A percentile compares a stretch with the other conserved stretches of the same genome.
Evolutionary conservation across 129 eudicot species (phyloP).

Genomic region (Lactuca saligna): DNA sequence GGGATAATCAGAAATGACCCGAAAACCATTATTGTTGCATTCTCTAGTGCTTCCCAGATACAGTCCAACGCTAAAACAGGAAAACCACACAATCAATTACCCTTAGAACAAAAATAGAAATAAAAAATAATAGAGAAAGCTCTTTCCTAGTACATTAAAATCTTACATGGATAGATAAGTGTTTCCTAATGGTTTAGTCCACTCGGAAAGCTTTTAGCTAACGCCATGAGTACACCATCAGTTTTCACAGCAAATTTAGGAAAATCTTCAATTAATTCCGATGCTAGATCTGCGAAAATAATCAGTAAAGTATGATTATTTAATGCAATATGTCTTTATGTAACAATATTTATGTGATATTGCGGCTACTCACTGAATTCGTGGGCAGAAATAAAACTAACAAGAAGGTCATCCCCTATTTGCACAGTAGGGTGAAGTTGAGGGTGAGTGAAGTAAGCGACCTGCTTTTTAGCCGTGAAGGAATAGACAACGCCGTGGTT

Average conservation of each 20-base stretch:
- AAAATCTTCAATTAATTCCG: neutral
- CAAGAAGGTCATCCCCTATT: neutral
- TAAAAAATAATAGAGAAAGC: neutral
- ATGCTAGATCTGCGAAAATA: conserved; percentile 3
- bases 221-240: neutral
- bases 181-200: neutral
- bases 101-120: neutral
- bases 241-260: neutral
- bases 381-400: conserved; percentile 13
- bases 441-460: neutral
- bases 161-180: conserved; percentile 22
- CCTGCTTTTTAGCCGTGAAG: neutral
- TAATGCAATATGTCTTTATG: neutral
- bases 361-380: neutral
- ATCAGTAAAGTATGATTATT: neutral
- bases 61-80: neutral
- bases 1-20: too few relatives aligned
- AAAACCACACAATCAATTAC: conserved; percentile 1
- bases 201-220: conserved; percentile 7
- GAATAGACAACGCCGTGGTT: neutral
- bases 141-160: too few relatives aligned
- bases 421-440: neutral
- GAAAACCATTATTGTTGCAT: too few relatives aligned
- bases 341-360: neutral
- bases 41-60: too few relatives aligned